Evolutionary conservation across 257 asterid genomes (phyloP), one percentile per base, ranked within the genome.

Genomic region (Galeopsis tetrahit): DNA sequence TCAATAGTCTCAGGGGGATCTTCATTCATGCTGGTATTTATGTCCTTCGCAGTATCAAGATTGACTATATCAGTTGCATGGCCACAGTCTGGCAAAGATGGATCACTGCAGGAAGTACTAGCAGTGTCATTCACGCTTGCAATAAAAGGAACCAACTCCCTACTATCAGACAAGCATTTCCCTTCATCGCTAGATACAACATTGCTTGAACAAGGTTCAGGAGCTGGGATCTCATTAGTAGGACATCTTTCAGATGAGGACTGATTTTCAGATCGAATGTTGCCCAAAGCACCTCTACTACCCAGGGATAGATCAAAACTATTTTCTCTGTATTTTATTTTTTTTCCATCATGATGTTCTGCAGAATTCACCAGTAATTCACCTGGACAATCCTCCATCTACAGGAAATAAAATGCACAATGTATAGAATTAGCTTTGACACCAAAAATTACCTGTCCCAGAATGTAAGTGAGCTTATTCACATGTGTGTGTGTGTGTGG

Each of bases 321-420:
- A 68, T 82, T 86, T 58, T 74, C 48, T 17, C 80, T 64, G 68
- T 56, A 34, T 66, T 75, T 82, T 71, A 83, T 68, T 82, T 85
- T 87, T 68, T 63, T 72, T 57, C 69, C 72, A 70, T 71, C 67
- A 74, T 69, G 58, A 61, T 63, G 77, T 74, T 82, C 82, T 28
- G 82, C 80, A 79, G 86, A 70, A 64, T 52, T 82, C 63, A 77
- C 85, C 78, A 82, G 77, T 65, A 82, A 64, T 77, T 78, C 92
- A 72, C 87, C 84, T 70, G 90, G 91, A 82, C 75, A 81, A 75
- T 83, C 95, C 83, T 91, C 92, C 82, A 77, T 75, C 96, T 89
- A 76, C 83, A 83, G 71, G 57, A 78, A 76, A 49, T 63, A 75
- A 57, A 72, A 62, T 35, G 48, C 67, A 43, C 36, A 62, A 58